Evolutionary conservation across 768 basidiomycete species (phyloP).

Genomic region (Naganishia vaughanmartiniae): DNA sequence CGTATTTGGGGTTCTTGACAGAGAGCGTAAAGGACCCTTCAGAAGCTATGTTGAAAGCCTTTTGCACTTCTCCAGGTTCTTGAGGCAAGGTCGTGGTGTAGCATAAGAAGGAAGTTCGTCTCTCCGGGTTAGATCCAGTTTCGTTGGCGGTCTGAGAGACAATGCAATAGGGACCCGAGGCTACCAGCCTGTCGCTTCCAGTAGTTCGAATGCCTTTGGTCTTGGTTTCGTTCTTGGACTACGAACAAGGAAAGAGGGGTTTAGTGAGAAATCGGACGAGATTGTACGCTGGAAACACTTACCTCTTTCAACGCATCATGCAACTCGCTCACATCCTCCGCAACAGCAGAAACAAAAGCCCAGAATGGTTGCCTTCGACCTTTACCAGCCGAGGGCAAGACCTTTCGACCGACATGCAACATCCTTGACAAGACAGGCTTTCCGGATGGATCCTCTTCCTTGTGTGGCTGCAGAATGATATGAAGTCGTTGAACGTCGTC

Average conservation of each 20-base stretch:
- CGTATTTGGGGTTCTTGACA: conserved; percentile 32
- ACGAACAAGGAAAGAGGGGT: neutral
- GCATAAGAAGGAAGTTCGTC: conserved; percentile 21
- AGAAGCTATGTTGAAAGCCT: conserved; percentile 28
- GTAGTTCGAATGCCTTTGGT: conserved; percentile 31
- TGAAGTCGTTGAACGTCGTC: conserved; percentile 32
- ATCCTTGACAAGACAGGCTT: conserved; percentile 27
- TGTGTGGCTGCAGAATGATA: conserved; percentile 32
- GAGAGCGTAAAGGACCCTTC: conserved; percentile 32
- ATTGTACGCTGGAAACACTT: neutral
- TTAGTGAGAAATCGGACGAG: neutral
- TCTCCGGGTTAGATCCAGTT: conserved; percentile 5
- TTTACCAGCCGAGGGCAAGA: conserved; percentile 26
- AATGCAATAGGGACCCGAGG: conserved; percentile 30
- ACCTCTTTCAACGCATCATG: conserved; percentile 28
- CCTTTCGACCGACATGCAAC: conserved; percentile 30
- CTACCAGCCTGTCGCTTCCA: conserved; percentile 27
- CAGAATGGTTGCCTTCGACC: conserved; percentile 31
- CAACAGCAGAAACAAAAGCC: conserved; percentile 32
- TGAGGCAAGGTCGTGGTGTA: conserved; percentile 26
- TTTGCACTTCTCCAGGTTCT: conserved; percentile 32
- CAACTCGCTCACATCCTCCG: conserved; percentile 26
- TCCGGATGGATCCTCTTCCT: conserved; percentile 2
- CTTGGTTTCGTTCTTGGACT: conserved; percentile 33
- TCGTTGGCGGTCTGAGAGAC: conserved; percentile 23